A percentile compares a stretch with the other conserved stretches of the same genome.
Evolutionary conservation across 1,139 yeast species (phyloP).

Genomic region (Dujonia santamariae): DNA sequence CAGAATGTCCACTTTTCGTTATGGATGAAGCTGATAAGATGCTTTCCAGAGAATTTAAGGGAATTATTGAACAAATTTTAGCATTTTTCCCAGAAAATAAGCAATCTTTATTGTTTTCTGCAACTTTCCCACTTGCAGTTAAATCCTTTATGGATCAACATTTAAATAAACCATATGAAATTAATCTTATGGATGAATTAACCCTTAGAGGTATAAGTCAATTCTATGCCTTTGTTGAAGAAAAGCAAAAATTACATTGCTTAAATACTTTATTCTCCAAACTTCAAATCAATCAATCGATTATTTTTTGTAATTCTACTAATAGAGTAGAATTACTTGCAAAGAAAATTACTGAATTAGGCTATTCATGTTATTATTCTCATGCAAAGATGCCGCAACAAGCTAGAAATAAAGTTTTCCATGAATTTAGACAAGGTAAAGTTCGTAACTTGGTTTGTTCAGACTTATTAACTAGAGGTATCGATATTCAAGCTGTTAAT

Average conservation of each 20-base stretch:
- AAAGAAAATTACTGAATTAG: slow-evolving; percentile 92
- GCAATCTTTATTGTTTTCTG: slow-evolving; percentile 87
- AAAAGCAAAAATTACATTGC: slow-evolving; percentile 92
- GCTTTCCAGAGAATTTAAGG: slow-evolving; percentile 86
- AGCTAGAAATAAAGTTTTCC: slow-evolving; percentile 96
- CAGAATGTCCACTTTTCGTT: slow-evolving; percentile 83
- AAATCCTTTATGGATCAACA: slow-evolving; percentile 91
- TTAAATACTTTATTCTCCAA: slow-evolving; percentile 91
- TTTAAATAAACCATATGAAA: slow-evolving; percentile 88
- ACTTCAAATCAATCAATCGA: slow-evolving; percentile 92
- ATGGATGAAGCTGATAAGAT: slow-evolving; percentile 99
- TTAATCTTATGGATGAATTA: slow-evolving; percentile 95
- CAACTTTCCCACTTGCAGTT: slow-evolving; percentile 94
- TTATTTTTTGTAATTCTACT: slow-evolving; percentile 94
- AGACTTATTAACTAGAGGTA: slow-evolving; percentile 96
- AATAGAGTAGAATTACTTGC: slow-evolving; percentile 94
- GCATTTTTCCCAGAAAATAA: slow-evolving; percentile 75
- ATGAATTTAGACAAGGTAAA: slow-evolving; percentile 97
- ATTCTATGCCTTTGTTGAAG: slow-evolving; percentile 96
- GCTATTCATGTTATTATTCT: slow-evolving; percentile 94
- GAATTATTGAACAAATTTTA: slow-evolving; percentile 83
- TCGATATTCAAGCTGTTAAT: slow-evolving; percentile 97
- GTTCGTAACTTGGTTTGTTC: slow-evolving; percentile 97
- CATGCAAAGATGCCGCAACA: slow-evolving; percentile 98
- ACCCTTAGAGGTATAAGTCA: slow-evolving; percentile 96